phyloP scores from a whole-genome alignment of 352 stramenopile species.

The Vaucheria bursata region DNA sequence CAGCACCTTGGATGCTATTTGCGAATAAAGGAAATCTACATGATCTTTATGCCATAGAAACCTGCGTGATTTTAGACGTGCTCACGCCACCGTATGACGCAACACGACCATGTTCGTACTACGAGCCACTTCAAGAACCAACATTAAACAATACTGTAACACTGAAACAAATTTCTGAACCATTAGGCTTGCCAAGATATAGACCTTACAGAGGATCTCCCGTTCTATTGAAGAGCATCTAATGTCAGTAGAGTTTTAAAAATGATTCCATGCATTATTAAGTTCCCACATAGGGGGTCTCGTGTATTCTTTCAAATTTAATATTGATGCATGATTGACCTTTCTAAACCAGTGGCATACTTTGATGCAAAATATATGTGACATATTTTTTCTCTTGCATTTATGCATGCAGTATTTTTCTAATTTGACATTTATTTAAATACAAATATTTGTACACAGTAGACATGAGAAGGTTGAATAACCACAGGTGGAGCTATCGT shows the following conservation, averaged over 20 bases:
- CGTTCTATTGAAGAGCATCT: not conserved
- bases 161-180: not conserved
- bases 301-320: not conserved
- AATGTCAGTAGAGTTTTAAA: not conserved
- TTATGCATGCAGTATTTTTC: too few species aligned
- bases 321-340: not conserved
- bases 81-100: conserved; percentile 20
- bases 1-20: not conserved
- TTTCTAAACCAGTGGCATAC: not conserved
- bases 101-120: not conserved
- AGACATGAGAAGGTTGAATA: too few species aligned
- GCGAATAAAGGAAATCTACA: conserved; percentile 2
- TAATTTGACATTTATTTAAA: too few species aligned
- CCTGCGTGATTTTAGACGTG: conserved; percentile 18
- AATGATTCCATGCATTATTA: not conserved
- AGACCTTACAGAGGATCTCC: conserved; percentile 2
- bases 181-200: not conserved
- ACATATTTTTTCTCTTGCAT: too few species aligned
- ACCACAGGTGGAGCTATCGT: too few species aligned
- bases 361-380: not conserved
- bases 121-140: not conserved
- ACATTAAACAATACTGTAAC: not conserved
- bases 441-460: too few species aligned
- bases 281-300: too few species aligned
- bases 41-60: not conserved